Percentiles rank a stretch among this genome's conserved stretches.
Conservation (phyloP, 2,329 filamentous ascomycete genomes). For the Fusarium sp. region DNA sequence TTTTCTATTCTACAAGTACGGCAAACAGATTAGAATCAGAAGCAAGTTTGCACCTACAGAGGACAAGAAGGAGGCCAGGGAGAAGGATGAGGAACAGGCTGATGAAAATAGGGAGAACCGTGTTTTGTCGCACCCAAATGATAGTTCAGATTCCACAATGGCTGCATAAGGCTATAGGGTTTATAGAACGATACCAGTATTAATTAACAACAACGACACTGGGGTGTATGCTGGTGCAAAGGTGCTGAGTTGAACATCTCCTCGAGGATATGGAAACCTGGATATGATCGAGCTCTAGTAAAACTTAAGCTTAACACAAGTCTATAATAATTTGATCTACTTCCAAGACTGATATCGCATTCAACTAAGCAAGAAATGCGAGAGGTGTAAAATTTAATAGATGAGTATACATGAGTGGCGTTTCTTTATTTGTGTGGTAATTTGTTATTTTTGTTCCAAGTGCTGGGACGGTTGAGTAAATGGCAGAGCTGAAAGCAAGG, state of each 20-base stretch:
- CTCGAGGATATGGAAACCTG: too few species aligned
- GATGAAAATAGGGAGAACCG: constrained; percentile 1
- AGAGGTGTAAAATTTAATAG: background rate
- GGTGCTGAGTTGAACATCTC: too few species aligned
- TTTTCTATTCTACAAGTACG: constrained; percentile 42
- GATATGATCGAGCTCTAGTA: too few species aligned
- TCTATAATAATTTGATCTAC: background rate
- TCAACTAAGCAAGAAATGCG: background rate
- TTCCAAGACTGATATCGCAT: background rate
- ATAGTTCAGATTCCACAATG: constrained; percentile 15
- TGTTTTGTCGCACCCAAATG: constrained; percentile 8
- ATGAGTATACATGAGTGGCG: rapidly evolving
- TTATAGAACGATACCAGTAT: background rate
- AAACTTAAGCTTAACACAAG: background rate
- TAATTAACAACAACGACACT: background rate
- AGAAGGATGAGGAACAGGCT: constrained; percentile 21
- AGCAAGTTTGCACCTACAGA: constrained; percentile 39
- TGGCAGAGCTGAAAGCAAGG: background rate
- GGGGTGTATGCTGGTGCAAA: background rate
- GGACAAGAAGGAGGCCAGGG: constrained; percentile 10
- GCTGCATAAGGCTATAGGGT: background rate
- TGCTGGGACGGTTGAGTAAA: background rate
- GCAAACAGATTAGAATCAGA: constrained; percentile 33
- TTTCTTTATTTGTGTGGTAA: background rate
- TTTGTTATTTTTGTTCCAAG: background rate